A percentile compares a stretch with the other conserved stretches of the same genome.
Conservation (phyloP, 2,329 filamentous ascomycete species). For the Aspergillus glaucus region DNA sequence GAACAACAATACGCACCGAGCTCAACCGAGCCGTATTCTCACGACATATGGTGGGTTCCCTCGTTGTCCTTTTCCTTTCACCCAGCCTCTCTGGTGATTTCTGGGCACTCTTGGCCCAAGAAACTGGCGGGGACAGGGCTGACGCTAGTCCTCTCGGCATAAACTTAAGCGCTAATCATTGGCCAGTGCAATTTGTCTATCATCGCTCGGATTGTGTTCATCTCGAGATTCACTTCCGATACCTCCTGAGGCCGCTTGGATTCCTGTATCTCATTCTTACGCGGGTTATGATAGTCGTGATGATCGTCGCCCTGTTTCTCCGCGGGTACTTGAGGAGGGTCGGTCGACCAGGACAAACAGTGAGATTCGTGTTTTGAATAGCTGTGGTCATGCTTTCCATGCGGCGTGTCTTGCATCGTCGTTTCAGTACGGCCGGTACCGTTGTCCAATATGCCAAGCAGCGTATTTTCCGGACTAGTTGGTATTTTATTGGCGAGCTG, state of each 20-base stretch:
- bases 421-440: slow-evolving; percentile 23
- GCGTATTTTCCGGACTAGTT: slow-evolving; percentile 15
- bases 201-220: slow-evolving; percentile 11
- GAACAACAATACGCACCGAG: slow-evolving; percentile 16
- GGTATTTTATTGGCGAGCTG: not conserved
- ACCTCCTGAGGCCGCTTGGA: slow-evolving; percentile 13
- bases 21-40: slow-evolving; percentile 14
- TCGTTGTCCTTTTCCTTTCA: slow-evolving; percentile 2
- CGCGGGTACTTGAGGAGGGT: not conserved
- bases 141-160: slow-evolving; percentile 12
- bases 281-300: not conserved
- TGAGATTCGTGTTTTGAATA: slow-evolving; percentile 20
- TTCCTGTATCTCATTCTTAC: slow-evolving; percentile 5
- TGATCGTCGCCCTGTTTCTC: not conserved
- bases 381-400: slow-evolving; percentile 26
- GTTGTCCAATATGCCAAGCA: slow-evolving; percentile 25
- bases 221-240: slow-evolving; percentile 11
- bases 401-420: slow-evolving; percentile 22
- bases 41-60: slow-evolving; percentile 23
- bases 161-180: slow-evolving; percentile 7
- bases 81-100: not conserved
- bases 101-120: slow-evolving; percentile 11
- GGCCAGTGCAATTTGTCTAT: slow-evolving; percentile 24
- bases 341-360: slow-evolving; percentile 2
- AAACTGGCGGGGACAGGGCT: slow-evolving; percentile 16